These are phyloP conservation scores for Arachis monticola DNA, from an alignment of 331 rosid genomes.

Conservation along the genomic window DNA sequence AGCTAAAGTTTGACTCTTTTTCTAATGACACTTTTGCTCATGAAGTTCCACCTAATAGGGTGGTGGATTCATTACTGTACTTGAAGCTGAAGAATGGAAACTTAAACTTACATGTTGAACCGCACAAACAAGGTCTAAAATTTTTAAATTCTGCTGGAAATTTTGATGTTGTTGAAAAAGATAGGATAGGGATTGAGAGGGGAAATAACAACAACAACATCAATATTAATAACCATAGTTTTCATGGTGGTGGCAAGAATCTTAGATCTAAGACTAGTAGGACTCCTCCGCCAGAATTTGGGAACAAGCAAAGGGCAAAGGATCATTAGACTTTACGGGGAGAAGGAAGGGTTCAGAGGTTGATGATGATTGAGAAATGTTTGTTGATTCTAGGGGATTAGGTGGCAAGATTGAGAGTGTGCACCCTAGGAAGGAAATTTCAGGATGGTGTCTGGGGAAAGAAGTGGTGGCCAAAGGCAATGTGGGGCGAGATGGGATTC, in stretches of 20 bases:
- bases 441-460: constrained; percentile 41
- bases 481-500: constrained; percentile 44
- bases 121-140: constrained; percentile 37
- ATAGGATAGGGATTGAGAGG: constrained; percentile 41
- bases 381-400: constrained; percentile 33
- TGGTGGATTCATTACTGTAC: constrained; percentile 37
- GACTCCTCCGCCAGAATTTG: constrained; percentile 64
- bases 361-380: constrained; percentile 44
- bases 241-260: constrained; percentile 32
- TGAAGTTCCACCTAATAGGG: constrained; percentile 43
- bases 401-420: constrained; percentile 43
- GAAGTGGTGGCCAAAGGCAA: constrained; percentile 40
- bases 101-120: constrained; percentile 49
- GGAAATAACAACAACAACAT: not conserved
- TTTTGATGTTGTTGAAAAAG: constrained; percentile 47
- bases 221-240: constrained; percentile 33
- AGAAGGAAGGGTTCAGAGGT: constrained; percentile 51
- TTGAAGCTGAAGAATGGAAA: constrained; percentile 48
- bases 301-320: constrained; percentile 53
- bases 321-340: constrained; percentile 53
- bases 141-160: constrained; percentile 38
- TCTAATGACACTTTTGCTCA: constrained; percentile 51
- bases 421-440: constrained; percentile 40
- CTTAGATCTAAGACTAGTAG: constrained; percentile 46
- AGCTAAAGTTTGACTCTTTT: constrained; percentile 73